phyloP scores from a whole-genome alignment of 83 land plant species.

The Diphasiastrum complanatum region DNA sequence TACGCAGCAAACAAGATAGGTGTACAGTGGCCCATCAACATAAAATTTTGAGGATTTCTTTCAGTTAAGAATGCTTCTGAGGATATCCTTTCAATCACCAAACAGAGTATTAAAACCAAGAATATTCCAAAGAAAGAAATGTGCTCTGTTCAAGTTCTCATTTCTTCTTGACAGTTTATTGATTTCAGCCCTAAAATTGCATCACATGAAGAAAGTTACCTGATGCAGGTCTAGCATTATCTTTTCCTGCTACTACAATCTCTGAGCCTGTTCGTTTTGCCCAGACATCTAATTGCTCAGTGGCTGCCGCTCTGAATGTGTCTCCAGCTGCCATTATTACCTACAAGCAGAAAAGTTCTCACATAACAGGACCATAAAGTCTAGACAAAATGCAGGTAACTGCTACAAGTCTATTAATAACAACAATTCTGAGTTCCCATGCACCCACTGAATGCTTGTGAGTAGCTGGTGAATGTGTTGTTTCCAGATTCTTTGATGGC shows the following conservation, averaged over 20 bases:
- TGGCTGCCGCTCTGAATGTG: slow-evolving; percentile 98
- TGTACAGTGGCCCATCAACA: not conserved
- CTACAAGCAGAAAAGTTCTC: slow-evolving; percentile 30
- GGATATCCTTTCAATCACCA: not conserved
- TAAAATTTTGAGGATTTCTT: not conserved
- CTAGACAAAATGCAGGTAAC: no score
- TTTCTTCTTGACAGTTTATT: not conserved
- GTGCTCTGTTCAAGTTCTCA: not conserved
- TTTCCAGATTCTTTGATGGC: no score
- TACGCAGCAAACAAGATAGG: not conserved
- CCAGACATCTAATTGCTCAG: slow-evolving; percentile 96
- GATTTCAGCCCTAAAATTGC: not conserved
- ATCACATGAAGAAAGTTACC: no score
- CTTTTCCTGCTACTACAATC: slow-evolving; percentile 65
- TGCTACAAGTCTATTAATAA: no score
- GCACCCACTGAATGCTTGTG: no score
- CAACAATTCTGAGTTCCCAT: no score
- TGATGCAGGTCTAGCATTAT: slow-evolving; percentile 68
- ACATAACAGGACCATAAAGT: slow-evolving; percentile 11
- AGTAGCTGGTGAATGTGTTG: no score
- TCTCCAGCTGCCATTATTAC: slow-evolving; percentile 98
- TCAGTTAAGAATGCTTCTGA: not conserved
- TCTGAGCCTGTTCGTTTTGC: slow-evolving; percentile 94
- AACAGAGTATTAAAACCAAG: not conserved
- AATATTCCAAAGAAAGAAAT: not conserved